A percentile compares a stretch with the other conserved stretches of the same genome.
Evolutionary conservation across 192 early-diverging fungal species (phyloP).

Genomic region (Gaertneriomyces sp.): DNA sequence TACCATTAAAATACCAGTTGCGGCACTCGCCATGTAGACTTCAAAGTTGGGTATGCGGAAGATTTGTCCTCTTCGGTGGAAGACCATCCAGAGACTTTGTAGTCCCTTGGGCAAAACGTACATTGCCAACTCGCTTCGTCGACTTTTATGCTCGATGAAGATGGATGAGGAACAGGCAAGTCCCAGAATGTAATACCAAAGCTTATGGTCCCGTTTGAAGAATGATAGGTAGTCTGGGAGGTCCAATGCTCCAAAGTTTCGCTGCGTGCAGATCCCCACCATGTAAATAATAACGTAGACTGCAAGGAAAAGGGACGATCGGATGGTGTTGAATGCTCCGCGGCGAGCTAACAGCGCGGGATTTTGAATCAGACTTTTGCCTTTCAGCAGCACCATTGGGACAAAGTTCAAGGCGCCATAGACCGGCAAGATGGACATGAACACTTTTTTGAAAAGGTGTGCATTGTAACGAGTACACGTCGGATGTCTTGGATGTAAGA

Average conservation of each 20-base stretch:
- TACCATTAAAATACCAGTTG: conserved; percentile 73
- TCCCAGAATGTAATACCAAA: conserved; percentile 62
- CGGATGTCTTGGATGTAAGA: conserved; percentile 34
- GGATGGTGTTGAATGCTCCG: conserved; percentile 32
- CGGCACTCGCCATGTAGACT: conserved; percentile 54
- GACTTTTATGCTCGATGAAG: conserved; percentile 65
- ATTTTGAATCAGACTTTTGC: conserved; percentile 50
- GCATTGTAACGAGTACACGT: conserved; percentile 31
- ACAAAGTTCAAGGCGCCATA: conserved; percentile 74
- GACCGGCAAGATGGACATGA: conserved; percentile 50
- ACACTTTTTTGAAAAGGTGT: conserved; percentile 27
- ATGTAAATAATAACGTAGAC: conserved; percentile 65
- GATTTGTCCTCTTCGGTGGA: conserved; percentile 59
- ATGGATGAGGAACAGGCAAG: conserved; percentile 56
- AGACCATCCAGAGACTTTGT: conserved; percentile 61
- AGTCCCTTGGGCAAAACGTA: conserved; percentile 76
- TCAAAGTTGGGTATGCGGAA: conserved; percentile 60
- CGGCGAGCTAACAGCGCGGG: background rate
- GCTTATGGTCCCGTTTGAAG: conserved; percentile 50
- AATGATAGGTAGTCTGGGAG: conserved; percentile 28
- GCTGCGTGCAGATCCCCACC: conserved; percentile 63
- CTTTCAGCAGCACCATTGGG: conserved; percentile 63
- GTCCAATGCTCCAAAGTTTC: conserved; percentile 49
- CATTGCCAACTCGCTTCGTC: conserved; percentile 69
- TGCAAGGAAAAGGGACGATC: conserved; percentile 62